Percentiles rank a stretch among this genome's conserved stretches.
phyloP scores from a whole-genome alignment of 2,329 filamentous ascomycete species.

The Curvularia sp. region DNA sequence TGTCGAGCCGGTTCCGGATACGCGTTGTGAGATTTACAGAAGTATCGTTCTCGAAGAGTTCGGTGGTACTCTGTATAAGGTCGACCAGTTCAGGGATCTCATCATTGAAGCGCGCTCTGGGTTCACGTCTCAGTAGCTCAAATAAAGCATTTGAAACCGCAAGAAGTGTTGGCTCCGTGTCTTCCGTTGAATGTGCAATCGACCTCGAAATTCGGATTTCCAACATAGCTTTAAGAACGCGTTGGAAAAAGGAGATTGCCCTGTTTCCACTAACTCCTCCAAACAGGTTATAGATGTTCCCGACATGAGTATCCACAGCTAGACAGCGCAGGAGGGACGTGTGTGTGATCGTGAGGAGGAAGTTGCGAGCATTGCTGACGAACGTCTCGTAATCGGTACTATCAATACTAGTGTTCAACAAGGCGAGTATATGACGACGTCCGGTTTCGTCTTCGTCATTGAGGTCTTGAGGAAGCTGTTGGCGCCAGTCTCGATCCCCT shows the following conservation, averaged over 20 bases:
- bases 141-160: conserved; percentile 23
- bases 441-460: conserved; percentile 39
- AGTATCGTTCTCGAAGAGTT: conserved; percentile 4
- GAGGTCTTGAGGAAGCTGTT: conserved; percentile 44
- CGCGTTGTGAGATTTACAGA: conserved; percentile 2
- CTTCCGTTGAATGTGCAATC: not conserved
- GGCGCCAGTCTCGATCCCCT: conserved; percentile 42
- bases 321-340: conserved; percentile 44
- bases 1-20: conserved; percentile 8
- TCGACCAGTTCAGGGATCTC: conserved; percentile 22
- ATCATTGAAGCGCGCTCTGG: conserved; percentile 32
- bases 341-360: conserved; percentile 46
- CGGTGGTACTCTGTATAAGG: conserved; percentile 14
- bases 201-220: not conserved
- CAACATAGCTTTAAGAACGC: conserved; percentile 27
- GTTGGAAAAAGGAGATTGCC: conserved; percentile 44
- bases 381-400: conserved; percentile 8
- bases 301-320: conserved; percentile 47
- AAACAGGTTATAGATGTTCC: conserved; percentile 48
- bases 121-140: conserved; percentile 31
- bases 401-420: conserved; percentile 27
- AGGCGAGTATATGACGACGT: conserved; percentile 35
- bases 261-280: conserved; percentile 41
- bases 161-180: conserved; percentile 13
- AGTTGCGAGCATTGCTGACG: conserved; percentile 18